These are phyloP conservation scores for Epithele typhae DNA, from an alignment of 768 basidiomycete genomes.

Conservation along the genomic window DNA sequence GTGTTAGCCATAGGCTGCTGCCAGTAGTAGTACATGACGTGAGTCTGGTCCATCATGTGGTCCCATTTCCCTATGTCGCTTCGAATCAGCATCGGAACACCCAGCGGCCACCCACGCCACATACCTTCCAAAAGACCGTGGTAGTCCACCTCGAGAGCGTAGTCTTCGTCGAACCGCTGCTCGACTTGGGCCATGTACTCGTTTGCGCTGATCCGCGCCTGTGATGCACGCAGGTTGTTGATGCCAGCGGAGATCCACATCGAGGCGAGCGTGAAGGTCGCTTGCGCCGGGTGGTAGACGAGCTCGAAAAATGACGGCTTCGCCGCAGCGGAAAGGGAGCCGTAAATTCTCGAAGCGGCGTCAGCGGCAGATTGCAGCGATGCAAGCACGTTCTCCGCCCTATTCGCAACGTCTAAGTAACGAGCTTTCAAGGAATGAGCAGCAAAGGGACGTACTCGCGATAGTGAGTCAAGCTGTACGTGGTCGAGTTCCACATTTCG, in stretches of 20 bases:
- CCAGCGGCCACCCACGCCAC: too few relatives aligned
- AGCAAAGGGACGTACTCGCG: conserved; percentile 48
- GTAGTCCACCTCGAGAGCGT: conserved; percentile 56
- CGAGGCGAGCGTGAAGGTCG: conserved; percentile 51
- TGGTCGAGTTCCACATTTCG: conserved; percentile 58
- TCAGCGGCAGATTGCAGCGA: conserved; percentile 47
- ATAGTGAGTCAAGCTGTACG: conserved; percentile 61
- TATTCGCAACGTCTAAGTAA: background rate
- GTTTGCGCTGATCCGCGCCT: conserved; percentile 62
- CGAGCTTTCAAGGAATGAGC: background rate
- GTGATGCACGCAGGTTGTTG: conserved; percentile 59
- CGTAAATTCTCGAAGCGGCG: conserved; percentile 51
- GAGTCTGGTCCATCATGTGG: conserved; percentile 69
- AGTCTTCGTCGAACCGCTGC: conserved; percentile 56
- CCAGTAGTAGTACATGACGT: conserved; percentile 64
- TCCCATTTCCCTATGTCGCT: conserved; percentile 12
- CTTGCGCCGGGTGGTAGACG: conserved; percentile 64
- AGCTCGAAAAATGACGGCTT: conserved; percentile 67
- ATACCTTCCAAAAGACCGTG: conserved; percentile 49
- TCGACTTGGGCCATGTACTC: conserved; percentile 50
- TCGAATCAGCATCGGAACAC: too few relatives aligned
- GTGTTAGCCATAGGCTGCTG: conserved; percentile 67
- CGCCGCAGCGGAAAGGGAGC: conserved; percentile 40
- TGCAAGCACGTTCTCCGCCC: conserved; percentile 42
- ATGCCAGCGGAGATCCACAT: conserved; percentile 56